Evolutionary conservation across 108 stramenopile genomes (phyloP).

Genomic region (Cyclotella choctawhatcheeana): DNA sequence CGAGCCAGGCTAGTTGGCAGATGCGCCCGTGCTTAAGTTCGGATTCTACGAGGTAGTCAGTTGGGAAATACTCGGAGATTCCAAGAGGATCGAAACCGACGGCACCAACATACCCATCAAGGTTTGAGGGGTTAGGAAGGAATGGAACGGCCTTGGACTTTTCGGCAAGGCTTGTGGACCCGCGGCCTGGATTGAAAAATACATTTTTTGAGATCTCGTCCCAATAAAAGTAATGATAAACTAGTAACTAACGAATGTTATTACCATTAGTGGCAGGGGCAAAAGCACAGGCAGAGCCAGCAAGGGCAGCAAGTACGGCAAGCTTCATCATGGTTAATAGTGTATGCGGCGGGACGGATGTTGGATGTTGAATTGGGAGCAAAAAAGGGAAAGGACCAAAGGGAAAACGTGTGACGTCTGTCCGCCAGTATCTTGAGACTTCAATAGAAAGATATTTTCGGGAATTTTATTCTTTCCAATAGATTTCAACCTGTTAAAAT

Average conservation of each 20-base stretch:
- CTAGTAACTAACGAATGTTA: background rate
- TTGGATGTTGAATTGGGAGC: background rate
- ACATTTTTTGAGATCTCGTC: too few species aligned
- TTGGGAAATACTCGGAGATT: conserved; percentile 85
- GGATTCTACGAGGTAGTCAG: conserved; percentile 93
- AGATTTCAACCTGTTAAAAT: too few species aligned
- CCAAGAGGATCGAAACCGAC: conserved; percentile 95
- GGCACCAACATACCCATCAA: conserved; percentile 86
- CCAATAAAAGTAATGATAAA: too few species aligned
- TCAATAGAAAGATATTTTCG: too few species aligned
- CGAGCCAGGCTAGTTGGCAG: conserved; percentile 90
- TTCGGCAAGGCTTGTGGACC: conserved; percentile 45
- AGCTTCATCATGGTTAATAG: conserved; percentile 69
- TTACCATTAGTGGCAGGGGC: conserved; percentile 59
- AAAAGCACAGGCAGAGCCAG: conserved; percentile 55
- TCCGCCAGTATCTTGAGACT: background rate
- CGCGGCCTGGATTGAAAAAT: conserved; percentile 26
- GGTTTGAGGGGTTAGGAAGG: conserved; percentile 88
- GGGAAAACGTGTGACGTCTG: conserved; percentile 11
- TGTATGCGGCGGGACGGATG: background rate
- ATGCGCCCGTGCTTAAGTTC: conserved; percentile 97
- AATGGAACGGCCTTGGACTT: conserved; percentile 87
- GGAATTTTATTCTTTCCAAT: too few species aligned
- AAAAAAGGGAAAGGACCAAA: too few species aligned
- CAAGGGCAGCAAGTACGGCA: conserved; percentile 17